phyloP scores from a whole-genome alignment of 306 rosid species.

The Quercus agrifolia region DNA sequence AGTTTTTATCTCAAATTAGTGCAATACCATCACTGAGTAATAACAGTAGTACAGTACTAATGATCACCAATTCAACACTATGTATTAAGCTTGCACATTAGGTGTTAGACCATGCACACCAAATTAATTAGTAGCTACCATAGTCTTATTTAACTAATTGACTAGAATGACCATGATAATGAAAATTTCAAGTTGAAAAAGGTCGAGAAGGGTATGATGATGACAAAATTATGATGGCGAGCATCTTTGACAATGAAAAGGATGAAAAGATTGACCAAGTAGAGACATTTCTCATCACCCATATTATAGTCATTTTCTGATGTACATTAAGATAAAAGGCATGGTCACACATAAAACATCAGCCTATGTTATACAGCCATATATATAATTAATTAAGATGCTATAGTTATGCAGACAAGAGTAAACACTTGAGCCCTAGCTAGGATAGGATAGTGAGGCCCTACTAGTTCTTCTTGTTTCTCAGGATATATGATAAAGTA shows the following conservation, averaged over 20 bases:
- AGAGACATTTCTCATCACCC: constrained; percentile 2
- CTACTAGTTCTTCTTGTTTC: neutral
- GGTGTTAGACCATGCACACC: no score
- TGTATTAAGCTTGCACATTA: no score
- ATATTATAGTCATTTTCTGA: constrained; percentile 10
- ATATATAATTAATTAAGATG: neutral
- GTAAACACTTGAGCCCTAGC: constrained; percentile 11
- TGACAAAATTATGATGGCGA: no score
- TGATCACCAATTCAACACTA: no score
- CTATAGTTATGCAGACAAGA: constrained; percentile 3
- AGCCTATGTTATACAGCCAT: constrained; percentile 2
- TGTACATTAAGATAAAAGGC: neutral
- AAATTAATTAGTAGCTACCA: neutral
- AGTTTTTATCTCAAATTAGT: neutral
- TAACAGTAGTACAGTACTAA: no score
- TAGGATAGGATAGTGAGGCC: neutral
- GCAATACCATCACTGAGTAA: no score
- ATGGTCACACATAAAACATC: neutral
- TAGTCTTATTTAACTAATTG: neutral
- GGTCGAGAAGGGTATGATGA: neutral
- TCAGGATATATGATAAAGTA: neutral
- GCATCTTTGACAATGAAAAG: neutral
- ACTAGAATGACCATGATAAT: neutral
- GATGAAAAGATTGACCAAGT: neutral
- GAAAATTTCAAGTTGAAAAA: neutral